Base-by-base conservation (phyloP, 768 basidiomycete genomes). In the Auriscalpium vulgare region DNA sequence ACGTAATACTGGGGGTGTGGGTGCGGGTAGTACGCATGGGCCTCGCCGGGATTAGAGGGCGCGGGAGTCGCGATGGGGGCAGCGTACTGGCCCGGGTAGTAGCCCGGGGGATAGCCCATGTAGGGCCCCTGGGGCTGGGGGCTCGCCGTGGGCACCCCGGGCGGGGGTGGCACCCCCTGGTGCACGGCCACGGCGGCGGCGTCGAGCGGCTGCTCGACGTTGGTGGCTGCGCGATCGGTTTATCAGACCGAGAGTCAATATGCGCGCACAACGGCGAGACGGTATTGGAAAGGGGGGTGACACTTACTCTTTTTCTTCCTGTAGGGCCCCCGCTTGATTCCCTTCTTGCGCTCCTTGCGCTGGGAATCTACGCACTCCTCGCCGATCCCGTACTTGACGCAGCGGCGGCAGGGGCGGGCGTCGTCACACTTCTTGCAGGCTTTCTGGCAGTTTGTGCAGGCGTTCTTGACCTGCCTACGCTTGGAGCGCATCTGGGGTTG, bases 341-440 rank as follows among this genome's bases (percentile, higher is more conserved):
- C 88, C 68, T 88, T 90, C 70, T 89, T 90, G 66, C 92, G 81
- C 73, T 95, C 92, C 75, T 95, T 95, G 69, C 93, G 80, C 70
- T 88, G 85, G 35, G 92, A 93, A 74, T 94, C 89, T 61, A 91
- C 75, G 67, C 94, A 97, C 66, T 88, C 87, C 66, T 92, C 88
- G 49, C 83, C 79, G 61, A 88, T 79, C 65, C 90, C 91, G 63
- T 95, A 95, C 74, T 89, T 92, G 66, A 92, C 85, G 65, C 94
- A 97, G 59, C 94, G 85, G 56, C 90, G 86, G 70, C 94, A 97
- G 58, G 93, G 93, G 60, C 93, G 81, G 63, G 87, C 91, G 64
- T 91, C 89, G 71, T 92, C 91, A 67, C 89, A 92, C 69, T 91
- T 91, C 77, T 92, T 92, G 78, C 88, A 92, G 3, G 90, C 87